These are phyloP conservation scores for Cicer judaicum DNA, from an alignment of 306 rosid genomes.

Conservation along the genomic window DNA sequence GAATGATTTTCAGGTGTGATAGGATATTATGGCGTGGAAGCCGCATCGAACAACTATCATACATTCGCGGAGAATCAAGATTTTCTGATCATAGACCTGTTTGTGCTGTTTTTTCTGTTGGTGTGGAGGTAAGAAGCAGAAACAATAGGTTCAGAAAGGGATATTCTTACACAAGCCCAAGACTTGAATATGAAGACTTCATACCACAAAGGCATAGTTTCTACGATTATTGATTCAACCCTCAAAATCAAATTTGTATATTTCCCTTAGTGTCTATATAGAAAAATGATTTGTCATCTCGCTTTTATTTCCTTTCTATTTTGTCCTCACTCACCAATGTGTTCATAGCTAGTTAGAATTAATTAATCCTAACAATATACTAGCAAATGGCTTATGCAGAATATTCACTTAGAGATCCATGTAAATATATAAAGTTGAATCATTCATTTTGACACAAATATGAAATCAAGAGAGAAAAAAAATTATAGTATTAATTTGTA, in stretches of 20 bases:
- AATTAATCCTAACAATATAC: constrained; percentile 26
- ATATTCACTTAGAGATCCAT: constrained; percentile 26
- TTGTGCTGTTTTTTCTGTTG: constrained; percentile 74
- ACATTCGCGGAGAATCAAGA: constrained; percentile 81
- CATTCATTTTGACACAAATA: constrained; percentile 26
- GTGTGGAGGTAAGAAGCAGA: constrained; percentile 63
- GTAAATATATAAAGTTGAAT: constrained; percentile 42
- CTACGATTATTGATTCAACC: constrained; percentile 50
- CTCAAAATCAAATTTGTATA: constrained; percentile 48
- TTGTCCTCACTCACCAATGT: constrained; percentile 33
- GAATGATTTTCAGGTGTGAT: constrained; percentile 67
- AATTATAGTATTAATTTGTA: constrained; percentile 1
- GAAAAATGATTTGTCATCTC: constrained; percentile 11
- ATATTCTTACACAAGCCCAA: constrained; percentile 63
- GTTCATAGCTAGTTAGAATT: constrained; percentile 39
- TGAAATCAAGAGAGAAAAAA: constrained; percentile 22
- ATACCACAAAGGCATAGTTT: constrained; percentile 86
- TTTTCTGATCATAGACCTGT: constrained; percentile 92
- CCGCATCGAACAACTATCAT: constrained; percentile 70
- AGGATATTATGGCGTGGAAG: constrained; percentile 84
- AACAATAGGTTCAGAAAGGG: constrained; percentile 73
- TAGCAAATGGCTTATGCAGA: constrained; percentile 28
- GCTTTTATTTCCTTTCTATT: constrained; percentile 31
- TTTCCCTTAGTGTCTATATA: constrained; percentile 47
- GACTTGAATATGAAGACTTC: constrained; percentile 64